Evolutionary conservation across 345 rosid genomes (phyloP).

Genomic region (Arabidopsis suecica): DNA sequence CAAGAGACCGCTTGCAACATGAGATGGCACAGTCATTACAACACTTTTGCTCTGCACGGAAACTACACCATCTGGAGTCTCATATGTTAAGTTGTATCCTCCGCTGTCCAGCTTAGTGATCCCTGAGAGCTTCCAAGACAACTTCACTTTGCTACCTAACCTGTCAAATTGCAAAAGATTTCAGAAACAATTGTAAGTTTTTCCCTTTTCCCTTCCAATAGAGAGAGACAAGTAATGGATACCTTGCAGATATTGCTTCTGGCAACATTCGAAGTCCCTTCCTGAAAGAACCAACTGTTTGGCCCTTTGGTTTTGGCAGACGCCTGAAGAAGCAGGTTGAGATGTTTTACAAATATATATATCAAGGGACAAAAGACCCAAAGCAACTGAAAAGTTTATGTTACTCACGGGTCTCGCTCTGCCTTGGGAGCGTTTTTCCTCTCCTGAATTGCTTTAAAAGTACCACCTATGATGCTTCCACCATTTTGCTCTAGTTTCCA

Average conservation of each 20-base stretch:
- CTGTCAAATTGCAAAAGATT: conserved; percentile 51
- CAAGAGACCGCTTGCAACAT: conserved; percentile 72
- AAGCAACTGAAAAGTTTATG: conserved; percentile 35
- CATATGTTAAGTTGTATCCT: conserved; percentile 71
- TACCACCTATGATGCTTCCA: conserved; percentile 86
- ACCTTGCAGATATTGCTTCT: conserved; percentile 86
- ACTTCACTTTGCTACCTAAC: conserved; percentile 76
- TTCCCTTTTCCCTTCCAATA: conserved; percentile 12
- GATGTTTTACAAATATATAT: conserved; percentile 12
- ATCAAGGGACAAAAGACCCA: conserved; percentile 5
- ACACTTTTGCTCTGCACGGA: conserved; percentile 72
- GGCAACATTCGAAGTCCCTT: conserved; percentile 90
- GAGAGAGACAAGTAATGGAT: conserved; percentile 7
- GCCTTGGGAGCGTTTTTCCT: conserved; percentile 66
- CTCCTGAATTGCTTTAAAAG: conserved; percentile 80
- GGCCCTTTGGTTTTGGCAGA: conserved; percentile 90
- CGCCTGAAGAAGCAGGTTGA: conserved; percentile 57
- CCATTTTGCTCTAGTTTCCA: conserved; percentile 94
- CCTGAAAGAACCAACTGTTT: conserved; percentile 94
- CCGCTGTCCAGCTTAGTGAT: conserved; percentile 67
- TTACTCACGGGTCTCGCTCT: conserved; percentile 79
- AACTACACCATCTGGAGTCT: conserved; percentile 88
- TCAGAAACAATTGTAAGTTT: not conserved
- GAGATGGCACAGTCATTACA: conserved; percentile 86
- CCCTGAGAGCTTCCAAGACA: conserved; percentile 82